Percentiles rank a stretch among this genome's conserved stretches.
Conservation (phyloP, 805 yeast genomes). For the Candida silvatica region DNA sequence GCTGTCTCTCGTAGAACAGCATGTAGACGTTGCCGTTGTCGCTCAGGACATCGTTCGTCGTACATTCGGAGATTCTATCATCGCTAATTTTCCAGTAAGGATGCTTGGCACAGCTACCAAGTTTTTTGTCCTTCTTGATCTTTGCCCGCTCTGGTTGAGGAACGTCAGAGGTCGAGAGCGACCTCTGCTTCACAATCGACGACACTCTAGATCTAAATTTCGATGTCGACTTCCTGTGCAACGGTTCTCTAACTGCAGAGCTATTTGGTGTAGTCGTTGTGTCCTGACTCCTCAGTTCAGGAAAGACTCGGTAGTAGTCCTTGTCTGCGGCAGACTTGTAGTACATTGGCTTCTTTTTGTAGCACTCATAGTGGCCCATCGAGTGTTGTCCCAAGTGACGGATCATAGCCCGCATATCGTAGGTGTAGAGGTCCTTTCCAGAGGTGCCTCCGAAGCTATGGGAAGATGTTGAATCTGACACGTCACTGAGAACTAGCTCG, state of each 20-base stretch:
- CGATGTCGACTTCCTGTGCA: not conserved
- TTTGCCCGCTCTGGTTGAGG: not conserved
- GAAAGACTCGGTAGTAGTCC: constrained; percentile 15
- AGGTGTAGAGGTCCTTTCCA: too few relatives aligned
- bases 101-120: constrained; percentile 43
- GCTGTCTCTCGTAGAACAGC: constrained; percentile 58
- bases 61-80: constrained; percentile 54
- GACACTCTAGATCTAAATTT: constrained; percentile 1
- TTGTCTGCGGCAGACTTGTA: constrained; percentile 30
- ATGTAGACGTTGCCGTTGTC: constrained; percentile 78
- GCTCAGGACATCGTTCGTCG: constrained; percentile 45
- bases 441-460: not conserved
- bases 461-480: too few relatives aligned
- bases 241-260: not conserved
- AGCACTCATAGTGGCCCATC: constrained; percentile 88
- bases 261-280: not conserved
- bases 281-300: constrained; percentile 2
- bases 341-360: constrained; percentile 62
- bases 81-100: constrained; percentile 90
- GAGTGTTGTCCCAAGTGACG: constrained; percentile 86
- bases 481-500: too few relatives aligned
- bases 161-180: not conserved
- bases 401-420: constrained; percentile 61
- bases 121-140: constrained; percentile 31
- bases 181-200: not conserved